Conservation (phyloP, 177 flowering plant species). For the Vitis hybrid region DNA sequence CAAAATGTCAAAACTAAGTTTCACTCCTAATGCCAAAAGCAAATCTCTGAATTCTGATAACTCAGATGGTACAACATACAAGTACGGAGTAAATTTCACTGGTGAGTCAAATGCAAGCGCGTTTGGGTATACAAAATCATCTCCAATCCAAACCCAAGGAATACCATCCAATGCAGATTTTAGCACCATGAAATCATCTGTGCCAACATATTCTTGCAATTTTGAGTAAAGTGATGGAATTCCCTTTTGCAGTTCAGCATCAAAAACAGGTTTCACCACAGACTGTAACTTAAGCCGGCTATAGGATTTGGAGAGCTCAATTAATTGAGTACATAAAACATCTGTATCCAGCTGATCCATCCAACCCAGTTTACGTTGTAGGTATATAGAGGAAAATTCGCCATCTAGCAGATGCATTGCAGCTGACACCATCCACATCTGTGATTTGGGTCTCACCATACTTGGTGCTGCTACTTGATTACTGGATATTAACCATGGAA, state of each 20-base stretch:
- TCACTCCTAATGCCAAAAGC: conserved; percentile 77
- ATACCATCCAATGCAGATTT: conserved; percentile 64
- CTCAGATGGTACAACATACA: conserved; percentile 95
- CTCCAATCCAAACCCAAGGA: conserved; percentile 95
- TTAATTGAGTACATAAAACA: conserved; percentile 57
- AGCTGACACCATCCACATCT: conserved; percentile 83
- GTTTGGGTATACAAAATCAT: conserved; percentile 72
- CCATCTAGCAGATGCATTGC: conserved; percentile 76
- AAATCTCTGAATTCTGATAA: conserved; percentile 70
- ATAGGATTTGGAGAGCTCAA: conserved; percentile 64
- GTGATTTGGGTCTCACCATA: conserved; percentile 72
- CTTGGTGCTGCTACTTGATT: conserved; percentile 62
- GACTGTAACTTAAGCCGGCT: conserved; percentile 42
- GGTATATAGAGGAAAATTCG: conserved; percentile 53
- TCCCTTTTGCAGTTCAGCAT: conserved; percentile 54
- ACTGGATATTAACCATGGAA: conserved; percentile 69
- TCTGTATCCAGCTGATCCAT: conserved; percentile 43
- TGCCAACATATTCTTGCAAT: conserved; percentile 61
- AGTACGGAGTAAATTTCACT: conserved; percentile 83
- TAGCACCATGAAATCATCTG: conserved; percentile 46
- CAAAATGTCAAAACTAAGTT: conserved; percentile 60
- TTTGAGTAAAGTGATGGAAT: conserved; percentile 63
- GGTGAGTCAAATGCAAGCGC: conserved; percentile 97
- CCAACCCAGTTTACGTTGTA: conserved; percentile 83
- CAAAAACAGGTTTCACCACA: conserved; percentile 32